phyloP scores from a whole-genome alignment of 768 basidiomycete species.

The Erythrobasidium yunnanense region DNA sequence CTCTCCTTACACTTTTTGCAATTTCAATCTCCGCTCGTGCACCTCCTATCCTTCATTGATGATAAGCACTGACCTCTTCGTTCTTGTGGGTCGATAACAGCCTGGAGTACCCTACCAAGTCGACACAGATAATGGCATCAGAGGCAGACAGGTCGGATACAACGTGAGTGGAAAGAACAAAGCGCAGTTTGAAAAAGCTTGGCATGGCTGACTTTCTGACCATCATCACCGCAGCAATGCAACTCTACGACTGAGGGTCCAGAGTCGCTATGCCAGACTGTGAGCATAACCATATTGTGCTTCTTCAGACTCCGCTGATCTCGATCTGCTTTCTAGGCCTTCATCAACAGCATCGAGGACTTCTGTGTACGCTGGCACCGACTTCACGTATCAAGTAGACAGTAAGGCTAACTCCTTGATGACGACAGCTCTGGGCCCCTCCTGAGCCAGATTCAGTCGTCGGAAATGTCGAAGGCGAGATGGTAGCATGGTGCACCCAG shows the following conservation, averaged over 20 bases:
- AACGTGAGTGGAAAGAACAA: constrained; percentile 9
- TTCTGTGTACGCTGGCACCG: constrained; percentile 25
- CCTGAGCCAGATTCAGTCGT: constrained; percentile 33
- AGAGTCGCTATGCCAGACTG: constrained; percentile 38
- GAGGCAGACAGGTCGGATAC: constrained; percentile 24
- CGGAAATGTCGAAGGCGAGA: constrained; percentile 56
- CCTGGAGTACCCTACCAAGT: constrained; percentile 46
- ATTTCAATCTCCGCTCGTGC: not conserved
- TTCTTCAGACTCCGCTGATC: not conserved
- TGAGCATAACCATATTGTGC: not conserved
- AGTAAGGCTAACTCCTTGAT: not conserved
- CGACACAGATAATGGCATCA: constrained; percentile 25
- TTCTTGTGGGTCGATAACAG: constrained; percentile 32
- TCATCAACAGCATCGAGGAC: constrained; percentile 37
- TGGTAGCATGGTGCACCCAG: constrained; percentile 68
- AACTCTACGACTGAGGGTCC: constrained; percentile 32
- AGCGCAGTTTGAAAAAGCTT: not conserved
- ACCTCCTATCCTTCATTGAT: not conserved
- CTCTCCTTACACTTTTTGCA: not conserved
- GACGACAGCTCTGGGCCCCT: constrained; percentile 25
- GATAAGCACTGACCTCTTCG: not conserved
- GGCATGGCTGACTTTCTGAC: not conserved
- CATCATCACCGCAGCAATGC: constrained; percentile 16
- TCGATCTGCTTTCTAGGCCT: not conserved
- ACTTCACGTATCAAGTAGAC: not conserved